These are phyloP conservation scores for Pichia thaimueangensis DNA, from an alignment of 805 yeast species.

Conservation along the genomic window DNA sequence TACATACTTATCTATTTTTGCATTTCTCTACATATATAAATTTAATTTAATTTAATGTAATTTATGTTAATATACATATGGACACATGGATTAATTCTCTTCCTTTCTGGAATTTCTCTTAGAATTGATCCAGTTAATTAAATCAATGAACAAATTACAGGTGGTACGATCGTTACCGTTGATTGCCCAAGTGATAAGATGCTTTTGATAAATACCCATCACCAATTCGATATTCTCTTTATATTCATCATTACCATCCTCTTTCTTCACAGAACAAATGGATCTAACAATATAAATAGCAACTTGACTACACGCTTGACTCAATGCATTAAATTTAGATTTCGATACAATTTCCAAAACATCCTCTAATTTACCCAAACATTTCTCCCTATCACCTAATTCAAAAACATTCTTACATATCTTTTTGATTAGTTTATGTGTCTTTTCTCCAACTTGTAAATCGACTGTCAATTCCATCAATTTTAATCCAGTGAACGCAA, in stretches of 20 bases:
- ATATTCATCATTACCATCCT: too few relatives aligned
- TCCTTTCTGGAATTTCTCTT: slow-evolving; percentile 27
- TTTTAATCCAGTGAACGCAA: slow-evolving; percentile 50
- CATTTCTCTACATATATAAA: background rate
- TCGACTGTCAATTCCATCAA: slow-evolving; percentile 66
- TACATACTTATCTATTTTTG: background rate
- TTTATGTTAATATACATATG: background rate
- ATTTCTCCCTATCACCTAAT: slow-evolving; percentile 20
- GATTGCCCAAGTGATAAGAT: slow-evolving; percentile 58
- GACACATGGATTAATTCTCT: background rate
- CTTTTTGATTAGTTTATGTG: slow-evolving; percentile 63
- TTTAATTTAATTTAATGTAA: slow-evolving; percentile 1
- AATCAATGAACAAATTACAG: slow-evolving; percentile 61
- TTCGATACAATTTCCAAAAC: slow-evolving; percentile 40
- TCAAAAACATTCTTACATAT: slow-evolving; percentile 41
- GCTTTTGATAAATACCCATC: slow-evolving; percentile 47
- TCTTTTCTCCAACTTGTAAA: slow-evolving; percentile 62
- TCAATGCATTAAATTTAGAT: slow-evolving; percentile 42
- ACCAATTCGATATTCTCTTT: slow-evolving; percentile 36
- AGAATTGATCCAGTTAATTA: slow-evolving; percentile 72
- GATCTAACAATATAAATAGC: slow-evolving; percentile 60
- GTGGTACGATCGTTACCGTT: slow-evolving; percentile 41
- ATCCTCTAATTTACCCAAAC: slow-evolving; percentile 27
- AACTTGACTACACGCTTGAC: slow-evolving; percentile 56
- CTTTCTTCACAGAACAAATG: slow-evolving; percentile 35